A percentile compares a stretch with the other conserved stretches of the same genome.
Conservation (phyloP, 805 yeast genomes). For the Yarrowia porcina region DNA sequence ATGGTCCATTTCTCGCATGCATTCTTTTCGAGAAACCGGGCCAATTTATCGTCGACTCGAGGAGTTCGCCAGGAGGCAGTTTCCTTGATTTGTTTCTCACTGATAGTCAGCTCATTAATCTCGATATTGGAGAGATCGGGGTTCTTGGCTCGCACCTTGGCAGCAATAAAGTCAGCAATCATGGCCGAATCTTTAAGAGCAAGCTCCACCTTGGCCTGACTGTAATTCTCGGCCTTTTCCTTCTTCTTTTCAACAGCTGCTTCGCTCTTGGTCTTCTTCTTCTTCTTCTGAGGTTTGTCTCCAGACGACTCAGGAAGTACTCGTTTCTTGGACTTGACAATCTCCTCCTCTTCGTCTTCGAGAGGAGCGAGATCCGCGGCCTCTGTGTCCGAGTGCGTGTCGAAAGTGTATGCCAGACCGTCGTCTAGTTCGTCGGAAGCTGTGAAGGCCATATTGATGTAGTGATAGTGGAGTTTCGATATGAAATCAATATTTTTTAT, state of each 20-base stretch:
- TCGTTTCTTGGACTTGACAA: constrained; percentile 31
- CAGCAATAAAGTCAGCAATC: constrained; percentile 66
- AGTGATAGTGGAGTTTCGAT: not conserved
- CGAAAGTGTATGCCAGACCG: constrained; percentile 61
- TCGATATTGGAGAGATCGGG: constrained; percentile 74
- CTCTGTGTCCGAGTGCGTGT: constrained; percentile 43
- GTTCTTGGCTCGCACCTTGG: constrained; percentile 55
- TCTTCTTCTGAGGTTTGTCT: constrained; percentile 31
- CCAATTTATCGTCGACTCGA: constrained; percentile 30
- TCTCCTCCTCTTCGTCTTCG: constrained; percentile 31
- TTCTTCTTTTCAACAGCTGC: constrained; percentile 46
- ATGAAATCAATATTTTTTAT: not conserved
- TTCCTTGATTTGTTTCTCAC: constrained; percentile 55
- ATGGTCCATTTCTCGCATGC: constrained; percentile 47
- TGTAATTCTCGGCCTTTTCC: constrained; percentile 63
- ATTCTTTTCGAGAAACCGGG: constrained; percentile 29
- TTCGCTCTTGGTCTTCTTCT: constrained; percentile 33
- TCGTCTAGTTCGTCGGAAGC: constrained; percentile 75
- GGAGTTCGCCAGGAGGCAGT: constrained; percentile 49
- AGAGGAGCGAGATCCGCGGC: constrained; percentile 34
- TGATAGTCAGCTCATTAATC: constrained; percentile 60
- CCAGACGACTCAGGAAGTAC: constrained; percentile 6
- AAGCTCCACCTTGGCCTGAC: constrained; percentile 52
- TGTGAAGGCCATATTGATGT: constrained; percentile 9
- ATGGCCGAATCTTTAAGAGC: constrained; percentile 55